Conservation (phyloP, 768 basidiomycete species). For the Clitopilus passeckerianus region DNA sequence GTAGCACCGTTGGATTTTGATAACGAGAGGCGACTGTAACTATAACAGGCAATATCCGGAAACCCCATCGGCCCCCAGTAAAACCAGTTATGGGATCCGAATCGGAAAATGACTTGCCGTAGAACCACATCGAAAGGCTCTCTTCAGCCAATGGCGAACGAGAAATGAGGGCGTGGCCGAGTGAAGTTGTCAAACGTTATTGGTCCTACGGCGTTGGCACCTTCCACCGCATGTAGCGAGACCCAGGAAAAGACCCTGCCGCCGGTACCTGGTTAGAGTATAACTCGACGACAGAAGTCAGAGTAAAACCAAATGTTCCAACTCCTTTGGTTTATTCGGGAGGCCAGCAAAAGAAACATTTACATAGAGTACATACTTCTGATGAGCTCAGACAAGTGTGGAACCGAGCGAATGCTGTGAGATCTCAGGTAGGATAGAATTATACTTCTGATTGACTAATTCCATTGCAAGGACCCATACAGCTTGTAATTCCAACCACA, state of each 20-base stretch:
- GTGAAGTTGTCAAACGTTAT: background rate
- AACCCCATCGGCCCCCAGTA: background rate
- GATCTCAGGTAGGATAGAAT: background rate
- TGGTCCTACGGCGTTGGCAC: background rate
- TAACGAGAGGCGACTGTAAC: background rate
- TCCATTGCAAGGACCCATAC: no score
- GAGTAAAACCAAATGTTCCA: background rate
- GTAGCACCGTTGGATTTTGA: background rate
- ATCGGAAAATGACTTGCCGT: background rate
- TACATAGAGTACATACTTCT: background rate
- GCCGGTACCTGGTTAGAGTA: background rate
- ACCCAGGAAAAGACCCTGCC: background rate
- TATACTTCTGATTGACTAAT: background rate
- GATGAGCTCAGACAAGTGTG: background rate
- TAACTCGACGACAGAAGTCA: background rate
- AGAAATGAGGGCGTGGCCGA: background rate
- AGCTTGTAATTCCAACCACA: no score
- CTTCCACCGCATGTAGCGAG: background rate
- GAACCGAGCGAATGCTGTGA: background rate
- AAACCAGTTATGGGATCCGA: background rate
- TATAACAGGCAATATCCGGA: background rate
- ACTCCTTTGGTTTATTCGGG: background rate
- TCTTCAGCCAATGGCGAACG: background rate
- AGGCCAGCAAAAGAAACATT: background rate
- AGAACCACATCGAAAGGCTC: background rate